Conservation (phyloP, 2,329 filamentous ascomycete genomes). For the Arthrobotrys sinensis region DNA sequence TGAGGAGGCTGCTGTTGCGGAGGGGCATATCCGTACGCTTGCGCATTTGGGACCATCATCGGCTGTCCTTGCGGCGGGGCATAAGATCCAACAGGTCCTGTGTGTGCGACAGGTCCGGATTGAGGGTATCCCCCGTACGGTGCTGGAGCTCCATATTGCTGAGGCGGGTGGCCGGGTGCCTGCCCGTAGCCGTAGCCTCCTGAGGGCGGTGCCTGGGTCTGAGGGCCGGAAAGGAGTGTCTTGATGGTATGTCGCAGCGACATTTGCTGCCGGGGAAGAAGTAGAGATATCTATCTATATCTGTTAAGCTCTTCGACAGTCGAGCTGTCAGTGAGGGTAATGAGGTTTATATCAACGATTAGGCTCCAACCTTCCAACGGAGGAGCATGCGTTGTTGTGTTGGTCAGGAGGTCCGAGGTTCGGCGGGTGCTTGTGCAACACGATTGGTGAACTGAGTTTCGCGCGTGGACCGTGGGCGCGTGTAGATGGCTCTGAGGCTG, state of each 20-base stretch:
- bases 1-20: not conserved
- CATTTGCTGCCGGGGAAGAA: conserved; percentile 24
- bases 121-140: conserved; percentile 27
- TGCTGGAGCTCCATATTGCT: conserved; percentile 4
- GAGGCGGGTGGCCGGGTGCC: not conserved
- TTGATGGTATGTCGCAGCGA: conserved; percentile 55
- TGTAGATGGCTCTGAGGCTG: not conserved
- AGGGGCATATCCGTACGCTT: not conserved
- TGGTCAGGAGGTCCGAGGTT: conserved; percentile 7
- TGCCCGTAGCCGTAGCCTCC: conserved; percentile 25
- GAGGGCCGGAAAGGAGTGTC: conserved; percentile 45
- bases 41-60: not conserved
- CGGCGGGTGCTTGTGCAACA: not conserved
- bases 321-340: too few species aligned
- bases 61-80: not conserved
- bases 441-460: not conserved
- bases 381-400: conserved; percentile 40
- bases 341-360: too few species aligned
- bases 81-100: not conserved
- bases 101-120: not conserved
- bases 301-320: too few species aligned
- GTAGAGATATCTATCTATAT: too few species aligned
- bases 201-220: conserved; percentile 23
- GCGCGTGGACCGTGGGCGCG: not conserved
- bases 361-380: too few species aligned